phyloP scores from a whole-genome alignment of 768 basidiomycete genomes.

The Podaxis mareebaensis region DNA sequence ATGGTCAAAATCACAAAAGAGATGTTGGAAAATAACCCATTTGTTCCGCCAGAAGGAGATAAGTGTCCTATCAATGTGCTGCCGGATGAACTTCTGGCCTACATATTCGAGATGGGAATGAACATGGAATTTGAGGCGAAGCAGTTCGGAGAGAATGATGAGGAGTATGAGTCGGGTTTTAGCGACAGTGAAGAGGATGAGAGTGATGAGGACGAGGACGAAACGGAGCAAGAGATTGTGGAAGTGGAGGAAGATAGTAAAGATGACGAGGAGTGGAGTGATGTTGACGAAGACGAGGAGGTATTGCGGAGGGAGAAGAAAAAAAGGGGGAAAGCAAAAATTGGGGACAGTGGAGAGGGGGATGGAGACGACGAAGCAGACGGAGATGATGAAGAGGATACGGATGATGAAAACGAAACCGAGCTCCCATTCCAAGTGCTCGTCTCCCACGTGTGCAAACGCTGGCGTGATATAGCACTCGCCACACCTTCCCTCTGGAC shows the following conservation, averaged over 20 bases:
- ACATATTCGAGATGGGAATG: conserved; percentile 53
- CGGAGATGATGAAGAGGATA: conserved; percentile 15
- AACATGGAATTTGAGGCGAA: conserved; percentile 36
- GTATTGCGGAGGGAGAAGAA: conserved; percentile 12
- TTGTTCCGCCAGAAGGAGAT: conserved; percentile 41
- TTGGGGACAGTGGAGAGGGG: neutral
- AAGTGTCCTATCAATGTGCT: conserved; percentile 52
- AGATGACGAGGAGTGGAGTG: conserved; percentile 23
- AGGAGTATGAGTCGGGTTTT: conserved; percentile 28
- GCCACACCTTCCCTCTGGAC: conserved; percentile 61
- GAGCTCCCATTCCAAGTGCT: conserved; percentile 48
- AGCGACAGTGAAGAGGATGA: conserved; percentile 35
- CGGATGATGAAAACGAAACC: conserved; percentile 8
- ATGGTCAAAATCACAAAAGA: conserved; percentile 33
- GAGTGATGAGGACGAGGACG: conserved; percentile 32
- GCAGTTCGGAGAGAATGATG: conserved; percentile 31
- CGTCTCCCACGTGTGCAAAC: conserved; percentile 61
- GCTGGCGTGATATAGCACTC: conserved; percentile 57
- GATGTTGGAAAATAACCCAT: conserved; percentile 49
- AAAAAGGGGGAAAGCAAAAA: neutral
- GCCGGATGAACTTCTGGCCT: conserved; percentile 56
- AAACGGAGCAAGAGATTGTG: conserved; percentile 26
- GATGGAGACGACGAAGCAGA: conserved; percentile 20
- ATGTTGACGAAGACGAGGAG: conserved; percentile 22
- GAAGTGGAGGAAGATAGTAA: conserved; percentile 20